A percentile compares a stretch with the other conserved stretches of the same genome.
Conservation (phyloP, 768 basidiomycete species). For the Boletellus emodensis region DNA sequence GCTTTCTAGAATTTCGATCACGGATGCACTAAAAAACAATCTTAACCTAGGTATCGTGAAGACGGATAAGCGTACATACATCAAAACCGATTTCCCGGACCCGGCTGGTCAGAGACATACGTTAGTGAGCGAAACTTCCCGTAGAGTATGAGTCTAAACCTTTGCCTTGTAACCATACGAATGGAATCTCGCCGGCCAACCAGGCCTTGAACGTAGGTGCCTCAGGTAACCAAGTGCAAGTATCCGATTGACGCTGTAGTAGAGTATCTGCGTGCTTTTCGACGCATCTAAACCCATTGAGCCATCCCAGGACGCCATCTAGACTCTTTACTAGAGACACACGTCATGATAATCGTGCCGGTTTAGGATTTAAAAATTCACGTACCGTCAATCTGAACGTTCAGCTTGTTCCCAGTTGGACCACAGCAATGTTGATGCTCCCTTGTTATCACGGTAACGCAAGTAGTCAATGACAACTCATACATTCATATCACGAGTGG, state of each 20-base stretch:
- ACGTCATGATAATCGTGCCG: background rate
- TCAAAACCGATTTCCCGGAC: background rate
- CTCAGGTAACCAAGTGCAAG: background rate
- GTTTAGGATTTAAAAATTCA: background rate
- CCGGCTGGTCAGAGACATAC: background rate
- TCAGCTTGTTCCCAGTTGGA: background rate
- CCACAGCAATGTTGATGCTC: background rate
- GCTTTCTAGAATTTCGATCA: background rate
- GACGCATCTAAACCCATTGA: background rate
- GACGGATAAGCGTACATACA: background rate
- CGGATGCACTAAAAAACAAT: background rate
- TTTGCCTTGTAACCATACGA: slow-evolving; percentile 3
- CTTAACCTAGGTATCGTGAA: background rate
- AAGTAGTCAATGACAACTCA: background rate
- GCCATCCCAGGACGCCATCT: background rate
- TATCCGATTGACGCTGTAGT: background rate
- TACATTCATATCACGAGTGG: background rate
- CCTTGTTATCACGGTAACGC: background rate
- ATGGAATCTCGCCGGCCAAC: background rate
- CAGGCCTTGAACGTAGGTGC: background rate
- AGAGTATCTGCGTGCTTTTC: background rate
- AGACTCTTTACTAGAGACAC: background rate
- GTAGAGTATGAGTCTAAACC: background rate
- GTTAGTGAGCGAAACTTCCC: background rate
- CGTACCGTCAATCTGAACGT: background rate